phyloP scores from a whole-genome alignment of 345 rosid genomes.

The Turritis glabra region DNA sequence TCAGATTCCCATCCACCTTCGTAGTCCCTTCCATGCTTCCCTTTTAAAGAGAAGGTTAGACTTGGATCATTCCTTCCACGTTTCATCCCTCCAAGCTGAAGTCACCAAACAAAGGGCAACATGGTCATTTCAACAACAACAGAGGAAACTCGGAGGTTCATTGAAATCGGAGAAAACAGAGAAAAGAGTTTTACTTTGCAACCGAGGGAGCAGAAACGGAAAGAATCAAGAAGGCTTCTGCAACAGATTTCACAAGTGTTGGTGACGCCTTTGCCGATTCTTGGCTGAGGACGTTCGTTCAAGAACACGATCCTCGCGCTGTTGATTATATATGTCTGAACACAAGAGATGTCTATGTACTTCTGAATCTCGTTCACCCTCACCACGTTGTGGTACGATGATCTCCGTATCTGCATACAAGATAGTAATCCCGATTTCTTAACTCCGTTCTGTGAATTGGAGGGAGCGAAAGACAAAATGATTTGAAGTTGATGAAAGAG shows the following conservation, averaged over 20 bases:
- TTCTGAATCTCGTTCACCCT: constrained; percentile 86
- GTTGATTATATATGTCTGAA: constrained; percentile 89
- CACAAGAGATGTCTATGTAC: constrained; percentile 76
- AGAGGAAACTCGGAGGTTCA: neutral
- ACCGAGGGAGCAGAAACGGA: constrained; percentile 91
- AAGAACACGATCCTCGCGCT: constrained; percentile 92
- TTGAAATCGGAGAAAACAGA: neutral
- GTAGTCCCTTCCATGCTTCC: constrained; percentile 51
- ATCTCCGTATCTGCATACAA: constrained; percentile 73
- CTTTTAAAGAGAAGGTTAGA: constrained; percentile 58
- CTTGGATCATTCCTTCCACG: constrained; percentile 48
- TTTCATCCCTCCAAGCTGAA: constrained; percentile 75
- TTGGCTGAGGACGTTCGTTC: constrained; percentile 83
- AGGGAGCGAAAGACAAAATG: neutral
- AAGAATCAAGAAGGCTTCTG: constrained; percentile 90
- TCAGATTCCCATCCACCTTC: constrained; percentile 67
- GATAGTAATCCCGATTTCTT: neutral
- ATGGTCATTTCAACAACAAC: neutral
- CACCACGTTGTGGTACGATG: constrained; percentile 94
- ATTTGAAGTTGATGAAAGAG: neutral
- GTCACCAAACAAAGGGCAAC: neutral
- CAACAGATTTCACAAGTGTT: constrained; percentile 87
- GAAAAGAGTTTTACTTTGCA: constrained; percentile 55
- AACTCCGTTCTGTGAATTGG: neutral
- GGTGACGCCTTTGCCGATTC: constrained; percentile 94